These are phyloP conservation scores for Saccharum spontaneum DNA, from an alignment of 176 grass and related monocot species.

Conservation along the genomic window DNA sequence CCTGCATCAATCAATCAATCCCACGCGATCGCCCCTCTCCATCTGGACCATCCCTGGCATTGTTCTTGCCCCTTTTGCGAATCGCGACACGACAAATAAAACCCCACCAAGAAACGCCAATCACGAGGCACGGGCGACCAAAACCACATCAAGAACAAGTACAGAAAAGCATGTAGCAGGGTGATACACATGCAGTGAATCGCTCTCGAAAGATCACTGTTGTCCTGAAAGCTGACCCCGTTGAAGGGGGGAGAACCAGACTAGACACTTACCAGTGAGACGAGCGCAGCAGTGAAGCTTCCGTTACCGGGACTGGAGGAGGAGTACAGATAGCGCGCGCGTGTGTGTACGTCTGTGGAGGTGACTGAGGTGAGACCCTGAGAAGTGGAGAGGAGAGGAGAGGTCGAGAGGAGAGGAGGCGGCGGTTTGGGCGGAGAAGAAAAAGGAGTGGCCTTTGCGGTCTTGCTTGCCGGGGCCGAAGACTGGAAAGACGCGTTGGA, in stretches of 20 bases:
- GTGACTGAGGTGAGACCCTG: neutral
- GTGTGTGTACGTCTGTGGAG: neutral
- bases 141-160: neutral
- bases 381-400: neutral
- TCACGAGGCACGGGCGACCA: neutral
- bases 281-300: neutral
- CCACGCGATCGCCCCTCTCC: neutral
- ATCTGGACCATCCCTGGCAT: slow-evolving; percentile 11
- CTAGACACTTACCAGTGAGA: slow-evolving; percentile 30
- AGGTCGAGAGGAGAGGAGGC: neutral
- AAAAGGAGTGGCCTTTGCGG: slow-evolving; percentile 29
- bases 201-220: neutral
- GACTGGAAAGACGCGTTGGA: slow-evolving; percentile 52
- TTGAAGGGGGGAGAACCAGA: neutral
- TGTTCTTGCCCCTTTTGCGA: neutral
- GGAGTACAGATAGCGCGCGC: neutral
- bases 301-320: neutral
- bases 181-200: neutral
- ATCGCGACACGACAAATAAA: slow-evolving; percentile 23
- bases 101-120: slow-evolving; percentile 26
- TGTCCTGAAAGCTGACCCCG: neutral
- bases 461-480: slow-evolving; percentile 26
- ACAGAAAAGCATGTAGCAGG: neutral
- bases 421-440: slow-evolving; percentile 28
- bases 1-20: neutral